phyloP scores from a whole-genome alignment of 352 stramenopile genomes.

The Pseudoperonospora humuli region DNA sequence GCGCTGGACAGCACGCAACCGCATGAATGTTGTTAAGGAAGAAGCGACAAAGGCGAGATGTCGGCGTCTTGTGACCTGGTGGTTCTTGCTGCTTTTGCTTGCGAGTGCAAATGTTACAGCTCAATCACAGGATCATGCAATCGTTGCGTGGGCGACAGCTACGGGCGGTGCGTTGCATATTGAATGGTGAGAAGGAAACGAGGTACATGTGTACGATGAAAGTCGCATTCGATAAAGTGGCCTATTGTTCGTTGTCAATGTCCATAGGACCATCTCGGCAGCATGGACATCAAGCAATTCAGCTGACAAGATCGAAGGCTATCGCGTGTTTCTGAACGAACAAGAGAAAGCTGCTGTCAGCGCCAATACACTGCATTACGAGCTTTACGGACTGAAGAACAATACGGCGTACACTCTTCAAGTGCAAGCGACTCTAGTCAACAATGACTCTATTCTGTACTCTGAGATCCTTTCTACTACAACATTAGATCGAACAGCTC shows the following conservation, averaged over 20 bases:
- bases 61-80: too few species aligned
- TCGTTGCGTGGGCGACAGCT: too few species aligned
- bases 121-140: too few species aligned
- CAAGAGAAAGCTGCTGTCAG: constrained; percentile 2
- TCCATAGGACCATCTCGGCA: constrained; percentile 19
- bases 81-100: too few species aligned
- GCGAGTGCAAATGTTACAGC: too few species aligned
- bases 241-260: not conserved
- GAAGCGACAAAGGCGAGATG: too few species aligned
- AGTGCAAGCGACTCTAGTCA: constrained; percentile 9
- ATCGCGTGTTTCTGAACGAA: constrained; percentile 19
- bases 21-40: too few species aligned
- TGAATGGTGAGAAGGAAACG: constrained; percentile 14
- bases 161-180: too few species aligned
- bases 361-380: constrained; percentile 9
- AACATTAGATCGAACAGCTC: constrained; percentile 19
- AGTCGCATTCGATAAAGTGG: too few species aligned
- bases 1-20: too few species aligned
- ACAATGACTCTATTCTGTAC: constrained; percentile 7
- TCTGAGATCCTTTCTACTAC: constrained; percentile 23
- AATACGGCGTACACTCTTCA: constrained; percentile 31
- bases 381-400: constrained; percentile 24
- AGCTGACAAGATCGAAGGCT: constrained; percentile 19
- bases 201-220: not conserved
- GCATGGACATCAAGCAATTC: too few species aligned